Conservation (phyloP, 2,329 filamentous ascomycete genomes). For the Aspergillus ochraceus region DNA sequence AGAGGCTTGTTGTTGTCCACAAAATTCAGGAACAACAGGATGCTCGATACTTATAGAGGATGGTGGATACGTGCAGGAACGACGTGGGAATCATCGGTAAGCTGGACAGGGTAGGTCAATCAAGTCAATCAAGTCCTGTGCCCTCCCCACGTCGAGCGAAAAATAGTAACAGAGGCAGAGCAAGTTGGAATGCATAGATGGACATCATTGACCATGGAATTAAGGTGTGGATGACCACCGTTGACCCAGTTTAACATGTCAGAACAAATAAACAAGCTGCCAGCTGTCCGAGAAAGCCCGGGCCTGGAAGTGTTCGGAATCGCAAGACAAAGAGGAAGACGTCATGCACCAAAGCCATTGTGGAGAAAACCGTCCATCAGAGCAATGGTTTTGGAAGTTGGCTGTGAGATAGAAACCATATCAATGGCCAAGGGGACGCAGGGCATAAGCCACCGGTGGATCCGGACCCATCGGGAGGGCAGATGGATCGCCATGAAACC, state of each 20-base stretch:
- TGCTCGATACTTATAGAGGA: conserved; percentile 23
- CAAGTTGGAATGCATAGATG: conserved; percentile 13
- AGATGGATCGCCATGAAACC: conserved; percentile 12
- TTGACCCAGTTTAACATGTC: conserved; percentile 10
- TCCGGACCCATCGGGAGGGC: conserved; percentile 11
- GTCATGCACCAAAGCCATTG: conserved; percentile 19
- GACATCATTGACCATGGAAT: conserved; percentile 17
- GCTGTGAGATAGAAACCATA: conserved; percentile 11
- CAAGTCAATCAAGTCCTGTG: conserved; percentile 4
- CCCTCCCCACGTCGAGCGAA: conserved; percentile 12
- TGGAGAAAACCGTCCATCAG: conserved; percentile 11
- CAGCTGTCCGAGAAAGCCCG: conserved; percentile 15
- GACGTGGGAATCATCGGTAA: conserved; percentile 13
- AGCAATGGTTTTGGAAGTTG: conserved; percentile 4
- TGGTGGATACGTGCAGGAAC: conserved; percentile 14
- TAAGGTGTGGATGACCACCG: conserved; percentile 6
- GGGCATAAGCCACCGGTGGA: conserved; percentile 18
- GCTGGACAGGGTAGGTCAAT: conserved; percentile 9
- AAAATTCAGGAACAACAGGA: background rate
- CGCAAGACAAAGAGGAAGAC: conserved; percentile 13
- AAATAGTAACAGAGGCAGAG: conserved; percentile 18
- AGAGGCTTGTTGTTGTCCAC: background rate
- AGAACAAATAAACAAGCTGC: conserved; percentile 14
- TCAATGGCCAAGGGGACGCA: conserved; percentile 12
- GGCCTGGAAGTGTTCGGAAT: conserved; percentile 15